Conservation (phyloP, 306 rosid species). For the Boehmeria nivea region DNA sequence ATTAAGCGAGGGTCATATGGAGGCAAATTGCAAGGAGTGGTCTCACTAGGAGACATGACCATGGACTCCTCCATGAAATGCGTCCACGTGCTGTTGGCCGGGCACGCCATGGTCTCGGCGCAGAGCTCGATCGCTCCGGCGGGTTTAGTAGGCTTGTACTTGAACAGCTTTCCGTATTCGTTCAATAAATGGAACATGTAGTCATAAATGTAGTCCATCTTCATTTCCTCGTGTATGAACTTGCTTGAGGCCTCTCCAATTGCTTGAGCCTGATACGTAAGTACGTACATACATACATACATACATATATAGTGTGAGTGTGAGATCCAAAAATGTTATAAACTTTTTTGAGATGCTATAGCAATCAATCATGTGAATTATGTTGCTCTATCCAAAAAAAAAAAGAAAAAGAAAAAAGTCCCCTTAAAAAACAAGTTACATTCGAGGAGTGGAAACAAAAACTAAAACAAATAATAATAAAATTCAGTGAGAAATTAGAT, state of each 20-base stretch:
- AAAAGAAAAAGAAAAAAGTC: too few species aligned
- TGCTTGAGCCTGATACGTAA: slow-evolving; percentile 32
- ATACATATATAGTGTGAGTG: too few species aligned
- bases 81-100: slow-evolving; percentile 26
- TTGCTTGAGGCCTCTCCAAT: slow-evolving; percentile 54
- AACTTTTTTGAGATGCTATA: too few species aligned
- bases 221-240: slow-evolving; percentile 50
- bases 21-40: slow-evolving; percentile 55
- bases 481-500: too few species aligned
- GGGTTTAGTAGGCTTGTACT: slow-evolving; percentile 45
- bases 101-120: slow-evolving; percentile 44
- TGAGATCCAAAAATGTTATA: too few species aligned
- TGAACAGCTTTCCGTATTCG: slow-evolving; percentile 61
- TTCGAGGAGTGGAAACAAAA: too few species aligned
- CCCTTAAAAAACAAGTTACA: too few species aligned
- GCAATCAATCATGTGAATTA: too few species aligned
- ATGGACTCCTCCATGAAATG: slow-evolving; percentile 55
- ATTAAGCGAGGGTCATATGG: slow-evolving; percentile 38
- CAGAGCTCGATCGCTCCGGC: slow-evolving; percentile 45
- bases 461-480: too few species aligned
- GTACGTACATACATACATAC: too few species aligned
- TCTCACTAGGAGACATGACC: slow-evolving; percentile 47
- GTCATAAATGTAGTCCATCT: slow-evolving; percentile 64
- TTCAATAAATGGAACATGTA: slow-evolving; percentile 71
- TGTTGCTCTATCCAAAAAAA: too few species aligned